Evolutionary conservation across 225 moss, liverwort and hornwort species (phyloP).

Genomic region (Sphagnum contortum): DNA sequence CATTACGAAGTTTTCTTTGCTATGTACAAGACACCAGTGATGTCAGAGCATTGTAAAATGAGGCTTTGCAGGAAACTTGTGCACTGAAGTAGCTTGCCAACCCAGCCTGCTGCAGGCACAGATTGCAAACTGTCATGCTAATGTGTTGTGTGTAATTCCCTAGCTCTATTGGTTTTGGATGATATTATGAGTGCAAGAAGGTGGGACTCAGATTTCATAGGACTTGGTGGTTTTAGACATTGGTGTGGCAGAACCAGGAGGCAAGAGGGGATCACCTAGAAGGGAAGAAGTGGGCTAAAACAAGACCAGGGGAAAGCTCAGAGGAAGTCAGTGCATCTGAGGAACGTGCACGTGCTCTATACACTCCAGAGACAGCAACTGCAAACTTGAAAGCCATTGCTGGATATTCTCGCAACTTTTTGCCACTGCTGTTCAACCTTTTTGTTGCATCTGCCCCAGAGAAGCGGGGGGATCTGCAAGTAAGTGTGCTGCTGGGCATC

Average conservation of each 20-base stretch:
- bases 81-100: constrained; percentile 6
- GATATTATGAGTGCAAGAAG: too few relatives aligned
- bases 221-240: constrained; percentile 14
- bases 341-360: constrained; percentile 57
- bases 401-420: constrained; percentile 79
- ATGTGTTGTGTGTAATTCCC: constrained; percentile 7
- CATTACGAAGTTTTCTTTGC: neutral
- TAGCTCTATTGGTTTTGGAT: neutral
- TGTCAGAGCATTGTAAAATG: constrained; percentile 8
- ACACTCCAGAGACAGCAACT: constrained; percentile 66
- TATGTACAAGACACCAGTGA: constrained; percentile 7
- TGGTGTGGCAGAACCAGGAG: constrained; percentile 77
- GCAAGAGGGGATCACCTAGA: constrained; percentile 82
- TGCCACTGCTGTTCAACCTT: constrained; percentile 85
- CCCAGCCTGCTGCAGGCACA: constrained; percentile 14
- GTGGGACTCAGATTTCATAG: too few relatives aligned
- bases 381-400: constrained; percentile 72
- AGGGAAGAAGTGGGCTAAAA: constrained; percentile 45
- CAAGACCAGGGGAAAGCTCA: constrained; percentile 37
- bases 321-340: constrained; percentile 54
- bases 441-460: constrained; percentile 71
- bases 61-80: constrained; percentile 10
- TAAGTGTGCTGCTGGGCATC: neutral
- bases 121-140: constrained; percentile 13
- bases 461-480: constrained; percentile 93